A percentile compares a stretch with the other conserved stretches of the same genome.
phyloP scores from a whole-genome alignment of 331 rosid species.

The Phaseolus coccineus region DNA sequence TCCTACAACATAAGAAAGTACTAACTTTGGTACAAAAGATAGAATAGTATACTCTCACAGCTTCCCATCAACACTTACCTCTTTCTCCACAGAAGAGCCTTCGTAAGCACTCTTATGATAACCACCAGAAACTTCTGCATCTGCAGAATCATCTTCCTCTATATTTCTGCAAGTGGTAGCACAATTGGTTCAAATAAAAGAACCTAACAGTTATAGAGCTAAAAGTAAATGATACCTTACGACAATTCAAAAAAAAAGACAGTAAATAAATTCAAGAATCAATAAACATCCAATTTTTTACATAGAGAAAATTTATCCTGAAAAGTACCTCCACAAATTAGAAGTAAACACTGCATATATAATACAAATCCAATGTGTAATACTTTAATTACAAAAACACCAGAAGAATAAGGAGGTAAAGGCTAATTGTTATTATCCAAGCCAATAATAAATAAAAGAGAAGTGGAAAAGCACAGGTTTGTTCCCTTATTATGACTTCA shows the following conservation, averaged over 20 bases:
- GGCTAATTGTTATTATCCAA: conserved; percentile 13
- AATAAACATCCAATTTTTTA: conserved; percentile 33
- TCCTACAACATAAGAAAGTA: conserved; percentile 58
- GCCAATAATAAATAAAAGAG: background rate
- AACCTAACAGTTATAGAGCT: conserved; percentile 31
- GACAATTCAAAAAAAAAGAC: conserved; percentile 9
- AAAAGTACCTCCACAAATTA: background rate
- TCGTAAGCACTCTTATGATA: conserved; percentile 62
- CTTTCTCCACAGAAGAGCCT: conserved; percentile 62
- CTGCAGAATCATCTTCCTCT: conserved; percentile 72
- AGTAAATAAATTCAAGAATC: conserved; percentile 25
- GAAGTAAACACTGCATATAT: background rate
- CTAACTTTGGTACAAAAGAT: conserved; percentile 34
- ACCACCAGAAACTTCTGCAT: conserved; percentile 68
- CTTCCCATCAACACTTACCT: conserved; percentile 60
- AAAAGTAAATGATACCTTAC: conserved; percentile 5
- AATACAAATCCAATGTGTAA: conserved; percentile 4
- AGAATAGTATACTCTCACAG: conserved; percentile 45
- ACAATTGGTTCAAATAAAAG: conserved; percentile 38
- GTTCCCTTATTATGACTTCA: conserved; percentile 8
- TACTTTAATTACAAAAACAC: background rate
- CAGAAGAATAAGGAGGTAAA: background rate
- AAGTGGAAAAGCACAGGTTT: background rate
- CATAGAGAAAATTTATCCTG: conserved; percentile 19
- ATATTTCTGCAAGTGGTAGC: conserved; percentile 68